Evolutionary conservation across 768 basidiomycete genomes (phyloP), one percentile per base, ranked within the genome.

Genomic region (Tephrocybe sp.): DNA sequence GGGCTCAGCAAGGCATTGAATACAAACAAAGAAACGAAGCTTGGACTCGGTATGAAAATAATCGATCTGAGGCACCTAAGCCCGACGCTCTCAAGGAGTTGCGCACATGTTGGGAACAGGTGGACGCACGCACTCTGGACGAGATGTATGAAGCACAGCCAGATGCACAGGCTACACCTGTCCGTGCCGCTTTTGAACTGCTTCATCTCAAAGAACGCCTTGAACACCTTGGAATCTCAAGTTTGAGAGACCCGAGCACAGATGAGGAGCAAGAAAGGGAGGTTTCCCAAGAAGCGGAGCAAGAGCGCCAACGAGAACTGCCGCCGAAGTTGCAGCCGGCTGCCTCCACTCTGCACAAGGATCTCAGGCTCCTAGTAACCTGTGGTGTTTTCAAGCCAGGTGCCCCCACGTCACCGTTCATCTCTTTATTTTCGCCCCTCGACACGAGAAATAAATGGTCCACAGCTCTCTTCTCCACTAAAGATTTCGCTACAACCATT

Each of bases 251-350:
- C 17, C 53, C 40, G 13, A 55, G 48, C 30, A 61, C 75, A 59
- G 71, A 71, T 23, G 76, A 79, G 55, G 79, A 80, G 52, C 78
- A 80, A 51, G 79, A 80, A 47, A 62, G 78, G 20, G 77, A 80
- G 49, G 62, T 80, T 7, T 53, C 57, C 5, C 72, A 71, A 16
- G 74, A 80, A 57, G 60, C 67, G 3, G 75, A 77, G 52, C 60
- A 56, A 3, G 76, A 79, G 48, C 61, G 57, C 9, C 35, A 36
- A 36, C 35, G 35, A 14, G 34, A 48, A 26, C 47, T 48, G 19
- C 47, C 38, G 26, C 38, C 38, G 16, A 39, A 39, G 13, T 35
- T 48, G 30, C 11, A 48, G 30, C 26, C 47, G 10, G 47, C 47
- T 19, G n/a, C 8, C 14, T 32, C 47, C 30, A 19, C 23, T 19